A percentile compares a stretch with the other conserved stretches of the same genome.
These are phyloP conservation scores for Sphenostylis stenocarpa DNA, from an alignment of 306 rosid species.

Conservation along the genomic window DNA sequence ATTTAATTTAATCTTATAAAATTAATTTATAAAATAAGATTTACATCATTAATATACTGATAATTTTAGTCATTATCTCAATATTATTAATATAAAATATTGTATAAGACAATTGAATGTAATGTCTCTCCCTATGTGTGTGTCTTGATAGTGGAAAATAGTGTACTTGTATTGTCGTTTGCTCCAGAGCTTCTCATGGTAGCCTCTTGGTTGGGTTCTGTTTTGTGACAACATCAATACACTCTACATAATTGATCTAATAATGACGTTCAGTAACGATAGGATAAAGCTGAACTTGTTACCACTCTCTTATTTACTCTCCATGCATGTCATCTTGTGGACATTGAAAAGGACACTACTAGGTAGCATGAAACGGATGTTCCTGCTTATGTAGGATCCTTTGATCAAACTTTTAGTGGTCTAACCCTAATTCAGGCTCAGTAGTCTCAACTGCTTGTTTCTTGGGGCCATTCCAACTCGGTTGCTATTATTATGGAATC, in stretches of 20 bases:
- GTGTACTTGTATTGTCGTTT: not conserved
- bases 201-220: not conserved
- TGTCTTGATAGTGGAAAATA: not conserved
- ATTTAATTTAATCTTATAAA: too few species aligned
- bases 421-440: not conserved
- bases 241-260: not conserved
- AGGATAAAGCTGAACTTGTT: not conserved
- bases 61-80: too few species aligned
- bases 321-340: not conserved
- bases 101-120: not conserved
- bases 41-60: too few species aligned
- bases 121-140: not conserved
- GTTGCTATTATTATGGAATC: not conserved
- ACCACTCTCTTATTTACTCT: not conserved
- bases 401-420: not conserved
- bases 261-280: not conserved
- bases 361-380: conserved; percentile 10
- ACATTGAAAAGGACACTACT: conserved; percentile 24
- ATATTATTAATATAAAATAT: too few species aligned
- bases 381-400: not conserved
- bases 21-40: too few species aligned
- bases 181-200: not conserved
- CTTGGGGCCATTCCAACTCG: not conserved
- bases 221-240: not conserved
- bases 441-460: not conserved